These are phyloP conservation scores for Coemansia sp. DNA, from an alignment of 192 early-diverging fungal species.

Conservation along the genomic window DNA sequence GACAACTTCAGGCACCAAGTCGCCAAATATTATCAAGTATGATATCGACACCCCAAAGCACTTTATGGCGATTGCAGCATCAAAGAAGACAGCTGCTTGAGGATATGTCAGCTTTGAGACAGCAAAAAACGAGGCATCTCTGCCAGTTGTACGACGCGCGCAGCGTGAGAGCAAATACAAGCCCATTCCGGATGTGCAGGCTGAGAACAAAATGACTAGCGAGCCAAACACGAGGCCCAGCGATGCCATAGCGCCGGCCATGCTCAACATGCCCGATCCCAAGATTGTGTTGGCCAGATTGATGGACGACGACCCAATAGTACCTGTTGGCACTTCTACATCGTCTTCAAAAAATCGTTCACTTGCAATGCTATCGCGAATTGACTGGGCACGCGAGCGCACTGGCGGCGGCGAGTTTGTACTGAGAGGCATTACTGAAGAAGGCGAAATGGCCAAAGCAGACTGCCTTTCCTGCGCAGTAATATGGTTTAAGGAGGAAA, in stretches of 20 bases:
- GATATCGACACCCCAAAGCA: constrained; percentile 97
- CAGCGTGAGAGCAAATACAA: constrained; percentile 78
- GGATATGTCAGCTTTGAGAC: constrained; percentile 91
- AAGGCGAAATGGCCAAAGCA: not conserved
- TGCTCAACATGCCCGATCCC: constrained; percentile 96
- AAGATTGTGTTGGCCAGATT: constrained; percentile 96
- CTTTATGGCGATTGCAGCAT: constrained; percentile 96
- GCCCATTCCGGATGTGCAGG: constrained; percentile 72
- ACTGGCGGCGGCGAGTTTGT: not conserved
- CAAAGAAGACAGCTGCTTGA: constrained; percentile 82
- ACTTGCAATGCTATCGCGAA: constrained; percentile 19
- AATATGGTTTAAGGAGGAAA: not conserved
- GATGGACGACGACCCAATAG: constrained; percentile 65
- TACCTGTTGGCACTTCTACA: constrained; percentile 58
- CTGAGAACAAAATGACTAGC: constrained; percentile 77
- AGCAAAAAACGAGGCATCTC: constrained; percentile 87
- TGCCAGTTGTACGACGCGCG: constrained; percentile 73
- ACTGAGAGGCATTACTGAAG: not conserved
- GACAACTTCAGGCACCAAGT: constrained; percentile 80
- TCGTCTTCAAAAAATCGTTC: constrained; percentile 39
- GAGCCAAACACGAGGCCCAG: constrained; percentile 83
- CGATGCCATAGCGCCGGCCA: constrained; percentile 87
- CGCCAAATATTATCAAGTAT: constrained; percentile 94
- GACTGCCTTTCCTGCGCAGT: not conserved
- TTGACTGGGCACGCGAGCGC: constrained; percentile 22